Evolutionary conservation across 2,329 filamentous ascomycete genomes (phyloP).

Genomic region (Penicillium italicum): DNA sequence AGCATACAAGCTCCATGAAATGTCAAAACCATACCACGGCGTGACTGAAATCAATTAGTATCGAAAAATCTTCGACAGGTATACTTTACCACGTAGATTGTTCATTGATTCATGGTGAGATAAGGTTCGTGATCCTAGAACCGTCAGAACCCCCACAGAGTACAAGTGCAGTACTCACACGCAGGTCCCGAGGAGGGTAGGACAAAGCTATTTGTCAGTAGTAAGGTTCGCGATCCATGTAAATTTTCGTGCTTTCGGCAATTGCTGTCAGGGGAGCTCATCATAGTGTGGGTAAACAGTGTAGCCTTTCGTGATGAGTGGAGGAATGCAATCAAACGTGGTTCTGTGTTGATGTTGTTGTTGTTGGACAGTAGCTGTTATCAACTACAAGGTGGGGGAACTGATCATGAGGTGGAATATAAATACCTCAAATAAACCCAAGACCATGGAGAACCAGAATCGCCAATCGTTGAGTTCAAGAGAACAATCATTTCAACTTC

Average conservation of each 20-base stretch:
- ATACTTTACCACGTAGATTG: neutral
- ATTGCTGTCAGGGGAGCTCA: neutral
- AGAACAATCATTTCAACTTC: too few species aligned
- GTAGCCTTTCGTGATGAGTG: neutral
- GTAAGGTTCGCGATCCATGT: conserved; percentile 13
- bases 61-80: neutral
- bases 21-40: conserved; percentile 4
- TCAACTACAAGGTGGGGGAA: too few species aligned
- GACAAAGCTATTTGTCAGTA: conserved; percentile 13
- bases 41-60: neutral
- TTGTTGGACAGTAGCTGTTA: neutral
- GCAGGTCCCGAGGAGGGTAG: conserved; percentile 5
- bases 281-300: neutral
- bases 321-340: neutral
- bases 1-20: neutral
- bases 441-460: neutral
- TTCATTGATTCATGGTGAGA: neutral
- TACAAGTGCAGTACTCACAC: neutral
- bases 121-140: neutral
- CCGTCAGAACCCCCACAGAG: neutral
- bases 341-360: neutral
- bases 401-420: neutral
- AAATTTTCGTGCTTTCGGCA: conserved; percentile 8
- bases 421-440: neutral
- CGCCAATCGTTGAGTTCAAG: too few species aligned